These are phyloP conservation scores for Plasmodium vivax DNA, from an alignment of 169 alveolate genomes.

Conservation along the genomic window DNA sequence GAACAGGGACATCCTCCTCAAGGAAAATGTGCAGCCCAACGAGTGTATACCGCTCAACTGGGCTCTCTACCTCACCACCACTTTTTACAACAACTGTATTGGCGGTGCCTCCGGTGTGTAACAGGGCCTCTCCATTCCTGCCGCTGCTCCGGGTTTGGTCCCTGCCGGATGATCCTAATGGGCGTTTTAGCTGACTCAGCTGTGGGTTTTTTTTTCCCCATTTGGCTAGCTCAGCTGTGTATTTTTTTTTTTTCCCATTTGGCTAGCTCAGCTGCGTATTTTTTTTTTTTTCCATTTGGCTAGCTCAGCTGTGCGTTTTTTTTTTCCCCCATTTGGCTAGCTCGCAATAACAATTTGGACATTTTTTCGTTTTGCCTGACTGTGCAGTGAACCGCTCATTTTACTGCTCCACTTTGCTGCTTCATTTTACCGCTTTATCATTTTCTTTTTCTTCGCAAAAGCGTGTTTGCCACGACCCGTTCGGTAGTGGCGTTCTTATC, in stretches of 20 bases:
- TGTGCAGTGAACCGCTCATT: background rate
- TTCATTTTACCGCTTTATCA: background rate
- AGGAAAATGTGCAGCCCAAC: constrained; percentile 26
- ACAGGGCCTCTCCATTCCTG: background rate
- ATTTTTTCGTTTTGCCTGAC: background rate
- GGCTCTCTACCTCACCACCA: constrained; percentile 24
- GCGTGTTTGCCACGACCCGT: background rate
- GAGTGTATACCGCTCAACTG: constrained; percentile 18
- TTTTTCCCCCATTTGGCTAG: background rate
- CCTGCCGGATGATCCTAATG: background rate
- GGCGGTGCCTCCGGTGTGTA: background rate
- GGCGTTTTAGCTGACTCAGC: background rate
- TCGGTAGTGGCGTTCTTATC: background rate
- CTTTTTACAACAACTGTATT: constrained; percentile 39
- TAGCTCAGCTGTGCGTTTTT: background rate
- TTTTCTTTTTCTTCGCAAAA: background rate
- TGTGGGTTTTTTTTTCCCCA: background rate
- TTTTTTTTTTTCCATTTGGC: background rate
- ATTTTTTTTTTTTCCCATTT: background rate
- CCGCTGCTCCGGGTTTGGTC: background rate
- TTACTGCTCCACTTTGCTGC: background rate
- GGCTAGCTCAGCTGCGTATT: background rate
- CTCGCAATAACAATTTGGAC: background rate
- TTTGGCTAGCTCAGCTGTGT: background rate
- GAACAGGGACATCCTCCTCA: constrained; percentile 15